phyloP scores from a whole-genome alignment of 2,329 filamentous ascomycete genomes.

The Mycocentrospora acerina region DNA sequence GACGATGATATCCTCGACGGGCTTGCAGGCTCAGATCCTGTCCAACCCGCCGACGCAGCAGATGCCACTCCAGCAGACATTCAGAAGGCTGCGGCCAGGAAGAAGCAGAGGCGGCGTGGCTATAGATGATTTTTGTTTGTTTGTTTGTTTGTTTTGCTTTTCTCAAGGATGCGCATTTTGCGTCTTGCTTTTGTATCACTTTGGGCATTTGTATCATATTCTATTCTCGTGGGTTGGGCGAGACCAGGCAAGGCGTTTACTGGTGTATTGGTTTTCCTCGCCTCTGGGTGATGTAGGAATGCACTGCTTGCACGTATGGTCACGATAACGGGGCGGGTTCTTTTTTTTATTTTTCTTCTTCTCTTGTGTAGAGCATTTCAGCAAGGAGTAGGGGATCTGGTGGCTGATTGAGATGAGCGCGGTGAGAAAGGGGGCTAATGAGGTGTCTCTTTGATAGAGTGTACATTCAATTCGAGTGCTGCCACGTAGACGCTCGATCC shows the following conservation, averaged over 20 bases:
- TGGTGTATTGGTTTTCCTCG: neutral
- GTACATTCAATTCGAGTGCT: no score
- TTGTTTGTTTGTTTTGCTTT: constrained; percentile 9
- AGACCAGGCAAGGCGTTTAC: constrained; percentile 3
- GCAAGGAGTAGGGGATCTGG: constrained; percentile 18
- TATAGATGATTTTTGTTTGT: constrained; percentile 17
- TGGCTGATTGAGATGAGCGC: neutral
- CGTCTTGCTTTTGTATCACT: constrained; percentile 19
- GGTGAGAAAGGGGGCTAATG: constrained; percentile 1
- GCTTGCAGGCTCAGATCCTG: constrained; percentile 37
- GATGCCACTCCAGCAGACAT: constrained; percentile 26
- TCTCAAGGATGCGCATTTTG: constrained; percentile 6
- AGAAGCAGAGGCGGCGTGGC: constrained; percentile 32
- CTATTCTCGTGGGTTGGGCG: neutral
- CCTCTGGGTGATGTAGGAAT: neutral
- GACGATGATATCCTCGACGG: constrained; percentile 87
- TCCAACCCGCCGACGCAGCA: constrained; percentile 26
- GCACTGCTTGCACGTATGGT: neutral
- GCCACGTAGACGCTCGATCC: no score
- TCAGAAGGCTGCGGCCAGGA: constrained; percentile 31
- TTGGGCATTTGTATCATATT: constrained; percentile 22
- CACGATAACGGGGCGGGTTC: neutral
- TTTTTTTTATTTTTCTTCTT: no score
- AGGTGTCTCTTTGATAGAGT: neutral
- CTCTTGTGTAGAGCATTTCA: constrained; percentile 17